Evolutionary conservation across 768 basidiomycete species (phyloP), one percentile per base, ranked within the genome.

Genomic region (Pleurotus pulmonarius): DNA sequence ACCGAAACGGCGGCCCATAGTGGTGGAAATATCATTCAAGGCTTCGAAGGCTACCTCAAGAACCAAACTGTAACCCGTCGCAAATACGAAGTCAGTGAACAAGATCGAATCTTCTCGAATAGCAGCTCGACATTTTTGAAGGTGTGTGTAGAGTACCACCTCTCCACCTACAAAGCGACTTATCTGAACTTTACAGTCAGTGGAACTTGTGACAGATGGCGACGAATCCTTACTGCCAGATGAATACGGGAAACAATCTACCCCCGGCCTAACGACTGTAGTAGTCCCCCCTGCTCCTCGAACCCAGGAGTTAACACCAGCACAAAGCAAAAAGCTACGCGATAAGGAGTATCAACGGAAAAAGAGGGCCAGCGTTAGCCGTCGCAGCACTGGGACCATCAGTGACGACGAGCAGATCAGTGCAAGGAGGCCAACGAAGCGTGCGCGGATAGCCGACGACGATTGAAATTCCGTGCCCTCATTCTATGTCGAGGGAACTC

Each of bases 11-110:
- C 86, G 1, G 75, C 76, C 0, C 86, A 88, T 59, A 86, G 83
- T 62, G 90, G 91, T 15, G 92, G 92, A 26, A 93, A 94, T 62
- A 92, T 94, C 53, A 87, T 94, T 38, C 87, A 87, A 63, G 92
- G 92, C 3, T 93, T 93, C 60, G 92, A 93, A 55, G 85, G 86
- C 41, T 94, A 92, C 66, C 81, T 93, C 57, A 94, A 93, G 70
- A 86, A 86, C 62, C 87, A 86, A 57, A 80, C 80, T 0, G 75
- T 80, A 7, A 38, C 54, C 5, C 75, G 90, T 63, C 79, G 87
- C 65, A 86, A 85, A 65, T 83, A 86, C 61, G 90, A 93, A 61
- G 80, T 91, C 56, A 82, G 80, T 59, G 92, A 93, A 56, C 73
- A 80, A 11, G 92, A 94, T 65, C 79, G 92, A 46, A 74, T 92